Conservation (phyloP, 2,329 filamentous ascomycete genomes). For the Thelonectria blattea region DNA sequence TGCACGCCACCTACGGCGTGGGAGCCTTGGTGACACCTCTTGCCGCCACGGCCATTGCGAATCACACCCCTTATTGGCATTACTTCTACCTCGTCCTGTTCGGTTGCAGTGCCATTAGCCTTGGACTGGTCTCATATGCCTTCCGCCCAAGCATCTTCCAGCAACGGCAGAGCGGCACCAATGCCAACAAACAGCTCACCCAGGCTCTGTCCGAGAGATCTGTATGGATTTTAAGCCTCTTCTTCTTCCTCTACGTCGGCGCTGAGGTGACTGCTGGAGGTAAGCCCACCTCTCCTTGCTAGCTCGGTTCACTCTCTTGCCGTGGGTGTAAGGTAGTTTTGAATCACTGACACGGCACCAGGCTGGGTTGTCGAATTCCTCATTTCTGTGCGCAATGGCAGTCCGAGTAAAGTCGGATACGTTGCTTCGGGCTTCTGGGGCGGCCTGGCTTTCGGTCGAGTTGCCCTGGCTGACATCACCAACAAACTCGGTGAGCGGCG, state of each 20-base stretch:
- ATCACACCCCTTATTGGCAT: constrained; percentile 8
- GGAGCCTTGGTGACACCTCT: constrained; percentile 5
- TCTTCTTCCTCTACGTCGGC: constrained; percentile 15
- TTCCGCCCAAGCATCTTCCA: not conserved
- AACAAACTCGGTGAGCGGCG: not conserved
- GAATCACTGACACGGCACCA: not conserved
- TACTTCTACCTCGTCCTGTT: constrained; percentile 10
- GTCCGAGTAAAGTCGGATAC: not conserved
- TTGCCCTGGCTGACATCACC: not conserved
- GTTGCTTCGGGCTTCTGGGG: not conserved
- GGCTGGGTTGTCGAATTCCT: constrained; percentile 1
- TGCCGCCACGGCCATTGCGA: not conserved
- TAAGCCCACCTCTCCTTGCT: not conserved
- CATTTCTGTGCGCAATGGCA: not conserved
- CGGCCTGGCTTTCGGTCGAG: not conserved
- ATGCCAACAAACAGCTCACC: constrained; percentile 2
- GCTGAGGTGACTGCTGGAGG: constrained; percentile 11
- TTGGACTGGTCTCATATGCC: not conserved
- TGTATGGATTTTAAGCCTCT: constrained; percentile 2
- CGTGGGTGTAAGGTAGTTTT: not conserved
- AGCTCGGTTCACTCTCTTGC: not conserved
- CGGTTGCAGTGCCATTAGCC: not conserved
- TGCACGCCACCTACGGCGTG: constrained; percentile 6
- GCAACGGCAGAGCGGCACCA: not conserved
- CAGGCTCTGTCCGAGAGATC: constrained; percentile 4